Evolutionary conservation across 2,329 filamentous ascomycete species (phyloP), one percentile per base, ranked within the genome.

Genomic region (Neofusicoccum umdonicola): DNA sequence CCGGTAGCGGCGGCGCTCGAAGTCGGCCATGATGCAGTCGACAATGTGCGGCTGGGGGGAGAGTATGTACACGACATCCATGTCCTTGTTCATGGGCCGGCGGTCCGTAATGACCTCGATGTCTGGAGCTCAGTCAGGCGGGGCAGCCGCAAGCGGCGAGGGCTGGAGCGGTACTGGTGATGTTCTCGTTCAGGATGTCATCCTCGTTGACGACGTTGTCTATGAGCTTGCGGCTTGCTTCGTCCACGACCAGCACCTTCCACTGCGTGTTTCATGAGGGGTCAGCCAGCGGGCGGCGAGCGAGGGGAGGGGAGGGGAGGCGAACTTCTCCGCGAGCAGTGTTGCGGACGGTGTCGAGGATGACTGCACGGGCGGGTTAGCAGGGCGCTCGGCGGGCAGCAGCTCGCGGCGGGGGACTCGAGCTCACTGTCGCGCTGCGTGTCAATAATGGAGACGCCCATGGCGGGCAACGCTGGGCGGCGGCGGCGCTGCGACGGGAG

Each of bases 181-280:
- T 91, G 77, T 97, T 97, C 79, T 93, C 88, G 76, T 96, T 96
- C 80, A 99, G 89, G 70, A 99, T 96, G 73, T 97, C 92, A 86
- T 99, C 94, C 82, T 97, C 91, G 73, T 92, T 94, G 76, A 94
- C 87, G 52, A 92, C 90, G 83, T 94, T 96, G 79, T 96, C 90
- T 71, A 99, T 85, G 71, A 99, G 86, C 78, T 90, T 93, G 76
- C 89, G 89, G 76, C 92, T 93, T 64, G 83, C 84, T 70, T 91
- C 88, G 80, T 99, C 95, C 72, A 97, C 83, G 62, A 99, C 89
- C 70, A 99, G 82, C 70, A 97, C 91, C 86, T 98, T 99, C 95
- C 95, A 99, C 93, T 97, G 71, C 31, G 63, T 69, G 39, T 65
- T 42, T 51, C 37, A 35, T 57, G 63, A 42, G 19, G 62, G 65